Evolutionary conservation across 805 yeast genomes (phyloP).

Genomic region (Pachysolen tannophilus): DNA sequence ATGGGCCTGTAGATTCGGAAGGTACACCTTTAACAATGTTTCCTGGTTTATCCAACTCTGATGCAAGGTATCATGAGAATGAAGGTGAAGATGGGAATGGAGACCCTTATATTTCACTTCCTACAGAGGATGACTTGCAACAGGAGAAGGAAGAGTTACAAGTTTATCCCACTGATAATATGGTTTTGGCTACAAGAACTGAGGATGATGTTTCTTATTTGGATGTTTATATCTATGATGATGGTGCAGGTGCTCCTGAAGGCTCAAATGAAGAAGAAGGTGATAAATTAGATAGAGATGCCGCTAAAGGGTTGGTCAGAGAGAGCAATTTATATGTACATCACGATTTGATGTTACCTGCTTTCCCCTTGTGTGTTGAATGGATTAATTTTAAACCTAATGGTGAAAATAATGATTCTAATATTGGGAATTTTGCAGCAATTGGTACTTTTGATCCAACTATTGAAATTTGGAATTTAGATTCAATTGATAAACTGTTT

Average conservation of each 20-base stretch:
- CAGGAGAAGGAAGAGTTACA: slow-evolving; percentile 83
- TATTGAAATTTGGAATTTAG: slow-evolving; percentile 95
- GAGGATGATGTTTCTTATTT: slow-evolving; percentile 91
- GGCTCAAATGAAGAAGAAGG: slow-evolving; percentile 57
- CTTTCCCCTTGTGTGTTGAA: slow-evolving; percentile 94
- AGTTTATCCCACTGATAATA: slow-evolving; percentile 82
- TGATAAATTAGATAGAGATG: slow-evolving; percentile 64
- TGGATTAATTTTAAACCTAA: slow-evolving; percentile 80
- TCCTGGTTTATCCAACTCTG: slow-evolving; percentile 58
- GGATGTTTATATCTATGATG: slow-evolving; percentile 93
- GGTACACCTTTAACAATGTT: slow-evolving; percentile 60
- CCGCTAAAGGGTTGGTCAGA: slow-evolving; percentile 63
- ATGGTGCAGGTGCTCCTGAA: slow-evolving; percentile 78
- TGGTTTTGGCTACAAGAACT: slow-evolving; percentile 86
- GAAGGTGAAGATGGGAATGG: slow-evolving; percentile 35
- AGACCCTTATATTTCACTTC: slow-evolving; percentile 58
- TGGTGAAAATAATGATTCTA: slow-evolving; percentile 29
- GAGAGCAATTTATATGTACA: slow-evolving; percentile 82
- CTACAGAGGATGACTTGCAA: slow-evolving; percentile 51
- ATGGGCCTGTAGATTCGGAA: slow-evolving; percentile 48
- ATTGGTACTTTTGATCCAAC: slow-evolving; percentile 96
- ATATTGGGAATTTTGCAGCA: slow-evolving; percentile 87
- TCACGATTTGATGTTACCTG: slow-evolving; percentile 94
- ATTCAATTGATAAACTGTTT: slow-evolving; percentile 85
- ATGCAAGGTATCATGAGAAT: slow-evolving; percentile 45